phyloP scores from a whole-genome alignment of 768 basidiomycete genomes.

The Mycena metata region DNA sequence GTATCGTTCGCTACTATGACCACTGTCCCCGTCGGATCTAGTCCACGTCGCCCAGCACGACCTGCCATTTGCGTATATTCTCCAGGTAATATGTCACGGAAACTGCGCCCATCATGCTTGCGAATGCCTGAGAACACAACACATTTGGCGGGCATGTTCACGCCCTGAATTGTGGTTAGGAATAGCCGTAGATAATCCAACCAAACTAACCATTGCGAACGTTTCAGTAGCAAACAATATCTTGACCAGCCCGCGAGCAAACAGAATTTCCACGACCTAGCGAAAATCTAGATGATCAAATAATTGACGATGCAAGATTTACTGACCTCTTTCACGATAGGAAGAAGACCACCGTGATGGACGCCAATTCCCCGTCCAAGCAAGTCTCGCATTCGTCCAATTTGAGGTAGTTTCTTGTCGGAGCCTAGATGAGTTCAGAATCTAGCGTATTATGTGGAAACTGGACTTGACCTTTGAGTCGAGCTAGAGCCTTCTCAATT shows the following conservation, averaged over 20 bases:
- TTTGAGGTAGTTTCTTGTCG: constrained; percentile 94
- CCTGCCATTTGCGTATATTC: constrained; percentile 99
- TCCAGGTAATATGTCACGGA: constrained; percentile 91
- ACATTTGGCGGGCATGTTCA: constrained; percentile 98
- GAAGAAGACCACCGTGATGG: constrained; percentile 96
- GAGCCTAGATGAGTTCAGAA: constrained; percentile 66
- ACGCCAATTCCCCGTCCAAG: constrained; percentile 95
- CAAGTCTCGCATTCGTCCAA: constrained; percentile 88
- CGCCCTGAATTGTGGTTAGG: constrained; percentile 71
- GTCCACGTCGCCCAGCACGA: constrained; percentile 94
- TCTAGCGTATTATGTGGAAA: background rate
- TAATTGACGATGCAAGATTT: background rate
- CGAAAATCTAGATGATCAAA: background rate
- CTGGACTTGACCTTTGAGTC: constrained; percentile 81
- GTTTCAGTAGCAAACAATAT: constrained; percentile 98
- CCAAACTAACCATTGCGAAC: constrained; percentile 89
- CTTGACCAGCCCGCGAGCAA: constrained; percentile 95
- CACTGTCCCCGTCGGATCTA: constrained; percentile 96
- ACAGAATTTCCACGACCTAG: constrained; percentile 95
- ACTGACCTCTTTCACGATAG: constrained; percentile 94
- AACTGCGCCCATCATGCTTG: constrained; percentile 94
- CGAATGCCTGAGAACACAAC: constrained; percentile 96
- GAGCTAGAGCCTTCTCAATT: constrained; percentile 90
- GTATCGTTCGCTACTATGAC: constrained; percentile 89
- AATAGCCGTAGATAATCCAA: background rate